phyloP scores from a whole-genome alignment of 192 early-diverging fungal genomes.

The Umbelopsis sp. region DNA sequence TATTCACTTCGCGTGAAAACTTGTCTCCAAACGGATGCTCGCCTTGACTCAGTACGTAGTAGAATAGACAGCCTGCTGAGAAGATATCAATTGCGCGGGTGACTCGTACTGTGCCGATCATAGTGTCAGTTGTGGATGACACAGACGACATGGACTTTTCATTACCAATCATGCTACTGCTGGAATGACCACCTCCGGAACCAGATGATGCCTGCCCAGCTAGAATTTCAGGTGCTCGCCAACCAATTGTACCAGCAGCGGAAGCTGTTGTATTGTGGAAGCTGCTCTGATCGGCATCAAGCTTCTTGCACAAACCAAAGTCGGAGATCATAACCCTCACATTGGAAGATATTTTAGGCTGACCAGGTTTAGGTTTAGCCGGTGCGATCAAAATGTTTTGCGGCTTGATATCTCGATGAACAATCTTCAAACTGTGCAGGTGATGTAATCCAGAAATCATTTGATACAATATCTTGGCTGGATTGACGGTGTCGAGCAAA shows the following conservation, averaged over 20 bases:
- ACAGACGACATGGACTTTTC: slow-evolving; percentile 23
- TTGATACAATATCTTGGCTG: slow-evolving; percentile 76
- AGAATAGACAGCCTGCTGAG: slow-evolving; percentile 93
- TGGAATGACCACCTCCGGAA: slow-evolving; percentile 3
- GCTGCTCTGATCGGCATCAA: slow-evolving; percentile 91
- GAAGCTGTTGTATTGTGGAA: slow-evolving; percentile 90
- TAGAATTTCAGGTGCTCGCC: slow-evolving; percentile 92
- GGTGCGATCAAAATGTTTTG: slow-evolving; percentile 90
- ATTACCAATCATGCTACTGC: neutral
- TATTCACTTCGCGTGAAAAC: slow-evolving; percentile 88
- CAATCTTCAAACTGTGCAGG: slow-evolving; percentile 92
- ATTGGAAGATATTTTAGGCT: slow-evolving; percentile 6
- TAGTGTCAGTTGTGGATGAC: slow-evolving; percentile 31
- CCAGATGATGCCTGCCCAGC: slow-evolving; percentile 30
- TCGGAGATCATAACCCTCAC: slow-evolving; percentile 90
- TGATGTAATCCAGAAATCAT: slow-evolving; percentile 86
- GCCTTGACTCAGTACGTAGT: slow-evolving; percentile 87
- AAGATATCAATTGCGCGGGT: slow-evolving; percentile 95
- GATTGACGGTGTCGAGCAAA: slow-evolving; percentile 54
- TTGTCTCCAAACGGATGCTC: slow-evolving; percentile 96
- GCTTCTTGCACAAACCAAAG: slow-evolving; percentile 94
- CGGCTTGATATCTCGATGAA: slow-evolving; percentile 98
- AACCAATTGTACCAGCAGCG: slow-evolving; percentile 89
- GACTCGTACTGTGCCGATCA: slow-evolving; percentile 52
- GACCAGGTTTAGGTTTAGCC: slow-evolving; percentile 39